These are phyloP conservation scores for Calonectria crousiana DNA, from an alignment of 2,329 filamentous ascomycete genomes.

Conservation along the genomic window DNA sequence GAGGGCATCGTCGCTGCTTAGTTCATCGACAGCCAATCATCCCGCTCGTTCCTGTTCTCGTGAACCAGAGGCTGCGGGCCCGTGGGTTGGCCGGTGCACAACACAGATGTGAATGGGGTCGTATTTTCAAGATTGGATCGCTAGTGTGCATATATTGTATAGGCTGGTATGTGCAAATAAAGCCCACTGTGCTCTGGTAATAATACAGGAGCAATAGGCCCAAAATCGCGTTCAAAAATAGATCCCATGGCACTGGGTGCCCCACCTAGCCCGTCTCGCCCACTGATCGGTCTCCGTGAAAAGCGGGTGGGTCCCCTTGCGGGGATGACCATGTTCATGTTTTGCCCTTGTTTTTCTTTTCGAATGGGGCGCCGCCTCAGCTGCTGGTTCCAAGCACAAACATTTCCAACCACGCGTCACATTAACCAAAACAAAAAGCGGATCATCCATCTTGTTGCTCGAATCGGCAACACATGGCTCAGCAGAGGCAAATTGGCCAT, in stretches of 20 bases:
- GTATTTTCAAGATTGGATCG: slow-evolving; percentile 10
- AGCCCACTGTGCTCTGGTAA: background rate
- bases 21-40: background rate
- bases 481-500: background rate
- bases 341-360: background rate
- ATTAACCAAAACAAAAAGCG: slow-evolving; percentile 1
- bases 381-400: slow-evolving; percentile 1
- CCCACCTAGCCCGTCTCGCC: background rate
- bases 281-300: background rate
- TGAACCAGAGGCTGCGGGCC: background rate
- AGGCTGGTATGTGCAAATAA: slow-evolving; percentile 2
- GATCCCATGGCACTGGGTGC: background rate
- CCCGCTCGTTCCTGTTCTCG: background rate
- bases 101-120: background rate
- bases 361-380: slow-evolving; percentile 14
- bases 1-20: background rate
- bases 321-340: background rate
- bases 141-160: slow-evolving; percentile 9
- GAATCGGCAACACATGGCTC: background rate
- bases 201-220: background rate
- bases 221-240: background rate
- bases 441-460: background rate
- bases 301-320: background rate
- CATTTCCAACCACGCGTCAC: background rate
- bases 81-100: slow-evolving; percentile 1